Conservation (phyloP, 192 early-diverging fungal genomes). For the Entomortierella chlamydospora region DNA sequence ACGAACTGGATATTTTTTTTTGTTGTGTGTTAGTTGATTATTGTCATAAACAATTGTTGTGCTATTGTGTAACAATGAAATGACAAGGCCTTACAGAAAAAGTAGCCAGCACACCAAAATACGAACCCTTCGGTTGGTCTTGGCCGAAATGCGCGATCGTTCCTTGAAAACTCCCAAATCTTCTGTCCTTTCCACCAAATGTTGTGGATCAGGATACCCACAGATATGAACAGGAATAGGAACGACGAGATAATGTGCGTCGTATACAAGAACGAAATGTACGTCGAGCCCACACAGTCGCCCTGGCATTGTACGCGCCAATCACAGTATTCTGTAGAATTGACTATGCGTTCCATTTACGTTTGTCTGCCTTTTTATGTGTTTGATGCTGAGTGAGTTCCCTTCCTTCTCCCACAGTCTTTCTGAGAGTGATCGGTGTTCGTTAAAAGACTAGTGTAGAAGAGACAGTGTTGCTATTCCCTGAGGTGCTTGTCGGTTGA, state of each 20-base stretch:
- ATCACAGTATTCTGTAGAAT: constrained; percentile 48
- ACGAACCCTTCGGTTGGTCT: constrained; percentile 47
- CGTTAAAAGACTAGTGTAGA: background rate
- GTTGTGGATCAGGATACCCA: constrained; percentile 49
- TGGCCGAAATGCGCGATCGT: constrained; percentile 50
- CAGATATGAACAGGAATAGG: constrained; percentile 47
- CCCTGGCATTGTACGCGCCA: constrained; percentile 50
- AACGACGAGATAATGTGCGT: constrained; percentile 53
- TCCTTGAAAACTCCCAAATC: constrained; percentile 54
- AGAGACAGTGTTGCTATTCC: background rate
- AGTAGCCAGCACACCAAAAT: constrained; percentile 52
- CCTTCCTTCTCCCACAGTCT: too few species aligned
- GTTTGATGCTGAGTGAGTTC: too few species aligned
- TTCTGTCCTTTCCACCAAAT: constrained; percentile 56
- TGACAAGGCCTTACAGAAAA: constrained; percentile 33
- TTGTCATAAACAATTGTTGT: background rate
- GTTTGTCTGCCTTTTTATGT: background rate
- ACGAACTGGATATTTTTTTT: constrained; percentile 19
- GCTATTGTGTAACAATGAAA: background rate
- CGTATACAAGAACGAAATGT: constrained; percentile 49
- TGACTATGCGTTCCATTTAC: constrained; percentile 32
- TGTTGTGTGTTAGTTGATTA: constrained; percentile 1
- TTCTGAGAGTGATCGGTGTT: background rate
- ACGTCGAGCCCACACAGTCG: constrained; percentile 39
- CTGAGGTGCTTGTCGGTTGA: background rate